Evolutionary conservation across 2,329 filamentous ascomycete genomes (phyloP).

Genomic region (Trichophaea hybrida): DNA sequence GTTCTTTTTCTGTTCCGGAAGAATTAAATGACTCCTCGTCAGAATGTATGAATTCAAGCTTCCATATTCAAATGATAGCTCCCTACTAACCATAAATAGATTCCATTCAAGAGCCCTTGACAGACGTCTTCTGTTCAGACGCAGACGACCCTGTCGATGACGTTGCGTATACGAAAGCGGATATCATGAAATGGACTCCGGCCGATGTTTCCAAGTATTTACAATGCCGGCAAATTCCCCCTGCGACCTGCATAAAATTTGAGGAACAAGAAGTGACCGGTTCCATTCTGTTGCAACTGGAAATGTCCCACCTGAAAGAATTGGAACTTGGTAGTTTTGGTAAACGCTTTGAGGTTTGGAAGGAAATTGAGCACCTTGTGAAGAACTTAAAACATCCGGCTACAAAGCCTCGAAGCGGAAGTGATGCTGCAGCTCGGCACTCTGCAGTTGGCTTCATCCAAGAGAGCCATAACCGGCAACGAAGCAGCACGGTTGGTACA

Average conservation of each 20-base stretch:
- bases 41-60: constrained; percentile 13
- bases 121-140: constrained; percentile 49
- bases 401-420: constrained; percentile 17
- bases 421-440: constrained; percentile 11
- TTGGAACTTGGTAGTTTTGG: constrained; percentile 27
- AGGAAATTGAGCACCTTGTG: constrained; percentile 26
- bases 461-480: constrained; percentile 16
- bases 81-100: constrained; percentile 4
- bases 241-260: constrained; percentile 85
- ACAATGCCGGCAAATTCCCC: constrained; percentile 70
- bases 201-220: constrained; percentile 79
- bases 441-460: constrained; percentile 7
- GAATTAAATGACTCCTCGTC: constrained; percentile 26
- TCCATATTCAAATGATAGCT: neutral
- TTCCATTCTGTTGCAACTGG: constrained; percentile 56
- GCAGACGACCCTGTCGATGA: constrained; percentile 52
- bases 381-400: constrained; percentile 18
- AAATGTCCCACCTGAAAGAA: constrained; percentile 27
- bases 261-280: constrained; percentile 90
- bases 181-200: constrained; percentile 68
- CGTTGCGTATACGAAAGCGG: constrained; percentile 36
- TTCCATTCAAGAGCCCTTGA: constrained; percentile 20
- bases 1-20: constrained; percentile 10
- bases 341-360: constrained; percentile 28
- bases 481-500: constrained; percentile 25